Conservation (phyloP, 2,329 filamentous ascomycete genomes). For the Sphaerulina musiva region DNA sequence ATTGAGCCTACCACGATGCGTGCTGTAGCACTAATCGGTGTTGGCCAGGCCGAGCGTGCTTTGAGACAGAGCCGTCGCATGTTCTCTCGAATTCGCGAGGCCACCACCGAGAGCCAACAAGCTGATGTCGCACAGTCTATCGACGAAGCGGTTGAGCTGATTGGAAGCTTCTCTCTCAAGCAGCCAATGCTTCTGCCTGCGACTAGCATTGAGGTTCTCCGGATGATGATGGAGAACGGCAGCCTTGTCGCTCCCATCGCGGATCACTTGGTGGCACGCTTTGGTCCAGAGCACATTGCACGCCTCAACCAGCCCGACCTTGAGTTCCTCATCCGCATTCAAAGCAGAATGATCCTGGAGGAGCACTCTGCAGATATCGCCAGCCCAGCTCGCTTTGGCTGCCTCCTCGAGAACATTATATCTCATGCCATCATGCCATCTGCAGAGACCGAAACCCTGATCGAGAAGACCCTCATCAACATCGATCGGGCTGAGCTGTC, state of each 20-base stretch:
- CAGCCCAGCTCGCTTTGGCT: constrained; percentile 54
- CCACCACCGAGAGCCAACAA: constrained; percentile 44
- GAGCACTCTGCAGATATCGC: constrained; percentile 48
- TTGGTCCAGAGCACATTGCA: constrained; percentile 54
- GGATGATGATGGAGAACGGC: constrained; percentile 61
- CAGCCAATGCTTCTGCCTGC: constrained; percentile 48
- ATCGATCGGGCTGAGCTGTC: constrained; percentile 45
- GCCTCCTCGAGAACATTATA: constrained; percentile 54
- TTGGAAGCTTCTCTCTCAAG: constrained; percentile 53
- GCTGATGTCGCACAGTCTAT: constrained; percentile 67
- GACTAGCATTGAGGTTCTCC: constrained; percentile 54
- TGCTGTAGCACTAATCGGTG: constrained; percentile 76
- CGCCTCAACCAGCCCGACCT: constrained; percentile 50
- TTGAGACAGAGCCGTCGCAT: constrained; percentile 73
- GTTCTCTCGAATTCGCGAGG: constrained; percentile 73
- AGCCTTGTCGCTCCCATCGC: constrained; percentile 54
- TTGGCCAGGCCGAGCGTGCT: constrained; percentile 76
- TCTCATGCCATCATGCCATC: constrained; percentile 50
- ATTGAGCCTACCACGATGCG: constrained; percentile 91
- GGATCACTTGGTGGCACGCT: constrained; percentile 54
- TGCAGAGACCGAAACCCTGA: constrained; percentile 49
- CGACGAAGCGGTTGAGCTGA: constrained; percentile 74
- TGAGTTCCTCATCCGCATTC: constrained; percentile 56
- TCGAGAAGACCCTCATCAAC: constrained; percentile 53
- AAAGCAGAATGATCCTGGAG: constrained; percentile 46